These are phyloP conservation scores for Clitocybe nebularis DNA, from an alignment of 1,284 basidiomycete genomes.

Conservation along the genomic window DNA sequence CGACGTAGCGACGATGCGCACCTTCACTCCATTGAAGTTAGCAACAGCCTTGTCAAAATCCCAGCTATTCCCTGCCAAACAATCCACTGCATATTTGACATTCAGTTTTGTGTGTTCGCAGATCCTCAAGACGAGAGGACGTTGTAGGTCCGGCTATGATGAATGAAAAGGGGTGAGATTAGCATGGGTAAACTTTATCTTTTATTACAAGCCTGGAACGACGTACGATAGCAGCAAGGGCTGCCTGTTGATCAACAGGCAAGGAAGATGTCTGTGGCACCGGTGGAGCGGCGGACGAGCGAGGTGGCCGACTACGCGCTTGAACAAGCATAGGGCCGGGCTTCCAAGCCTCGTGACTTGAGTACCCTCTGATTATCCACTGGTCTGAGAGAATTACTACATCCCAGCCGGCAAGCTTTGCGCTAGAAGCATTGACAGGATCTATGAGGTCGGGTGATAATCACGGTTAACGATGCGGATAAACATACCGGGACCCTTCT, in stretches of 20 bases:
- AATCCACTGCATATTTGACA: constrained; percentile 73
- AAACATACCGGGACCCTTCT: constrained; percentile 75
- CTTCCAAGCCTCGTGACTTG: constrained; percentile 76
- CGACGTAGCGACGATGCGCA: too few relatives aligned
- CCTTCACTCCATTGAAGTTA: constrained; percentile 84
- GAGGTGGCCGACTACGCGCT: constrained; percentile 25
- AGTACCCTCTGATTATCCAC: constrained; percentile 80
- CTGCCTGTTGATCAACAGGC: constrained; percentile 45
- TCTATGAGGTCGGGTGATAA: background rate
- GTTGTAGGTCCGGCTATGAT: constrained; percentile 61
- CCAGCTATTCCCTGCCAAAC: constrained; percentile 80
- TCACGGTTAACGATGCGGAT: constrained; percentile 6
- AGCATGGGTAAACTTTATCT: constrained; percentile 4
- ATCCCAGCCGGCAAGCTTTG: constrained; percentile 83
- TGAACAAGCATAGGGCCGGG: constrained; percentile 70
- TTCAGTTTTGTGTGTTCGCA: constrained; percentile 74
- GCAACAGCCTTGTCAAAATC: constrained; percentile 68
- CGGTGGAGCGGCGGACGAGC: constrained; percentile 15
- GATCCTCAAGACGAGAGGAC: constrained; percentile 62
- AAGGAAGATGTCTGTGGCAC: constrained; percentile 26
- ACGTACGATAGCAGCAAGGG: constrained; percentile 55
- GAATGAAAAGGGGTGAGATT: constrained; percentile 8
- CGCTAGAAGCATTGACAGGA: constrained; percentile 39
- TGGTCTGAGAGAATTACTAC: constrained; percentile 89
- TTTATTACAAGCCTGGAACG: constrained; percentile 1